Conservation (phyloP, 352 stramenopile species). For the Pythium vanterpoolii region DNA sequence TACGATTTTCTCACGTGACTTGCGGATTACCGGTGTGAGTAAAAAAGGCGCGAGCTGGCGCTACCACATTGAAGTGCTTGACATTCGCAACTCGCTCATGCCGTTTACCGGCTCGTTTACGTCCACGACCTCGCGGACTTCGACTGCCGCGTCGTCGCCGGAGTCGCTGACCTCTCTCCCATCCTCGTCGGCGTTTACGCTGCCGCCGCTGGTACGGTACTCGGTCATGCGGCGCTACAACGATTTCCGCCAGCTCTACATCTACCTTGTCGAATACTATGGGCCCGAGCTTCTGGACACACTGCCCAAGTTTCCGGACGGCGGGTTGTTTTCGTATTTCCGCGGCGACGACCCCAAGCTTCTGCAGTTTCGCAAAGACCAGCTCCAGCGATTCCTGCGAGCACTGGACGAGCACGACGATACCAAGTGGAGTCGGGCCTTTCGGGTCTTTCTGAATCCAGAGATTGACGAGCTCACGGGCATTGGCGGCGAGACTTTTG, state of each 20-base stretch:
- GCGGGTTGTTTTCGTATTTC: slow-evolving; percentile 65
- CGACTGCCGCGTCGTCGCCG: slow-evolving; percentile 10
- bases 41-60: slow-evolving; percentile 64
- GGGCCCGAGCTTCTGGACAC: slow-evolving; percentile 36
- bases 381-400: slow-evolving; percentile 56
- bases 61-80: slow-evolving; percentile 80
- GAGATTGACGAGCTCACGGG: slow-evolving; percentile 47
- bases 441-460: slow-evolving; percentile 60
- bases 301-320: slow-evolving; percentile 67
- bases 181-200: slow-evolving; percentile 24
- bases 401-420: slow-evolving; percentile 58
- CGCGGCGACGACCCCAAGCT: slow-evolving; percentile 70
- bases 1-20: slow-evolving; percentile 39
- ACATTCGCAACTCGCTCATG: slow-evolving; percentile 41
- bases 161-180: slow-evolving; percentile 12
- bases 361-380: slow-evolving; percentile 60
- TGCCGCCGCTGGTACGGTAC: slow-evolving; percentile 74
- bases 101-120: slow-evolving; percentile 15
- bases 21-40: slow-evolving; percentile 72
- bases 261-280: slow-evolving; percentile 51
- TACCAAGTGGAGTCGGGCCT: slow-evolving; percentile 52
- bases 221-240: slow-evolving; percentile 78
- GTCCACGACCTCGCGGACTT: slow-evolving; percentile 1
- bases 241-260: slow-evolving; percentile 67
- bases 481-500: slow-evolving; percentile 29